Base-by-base conservation (phyloP, 1,284 basidiomycete species). In the Malassezia furfur region DNA sequence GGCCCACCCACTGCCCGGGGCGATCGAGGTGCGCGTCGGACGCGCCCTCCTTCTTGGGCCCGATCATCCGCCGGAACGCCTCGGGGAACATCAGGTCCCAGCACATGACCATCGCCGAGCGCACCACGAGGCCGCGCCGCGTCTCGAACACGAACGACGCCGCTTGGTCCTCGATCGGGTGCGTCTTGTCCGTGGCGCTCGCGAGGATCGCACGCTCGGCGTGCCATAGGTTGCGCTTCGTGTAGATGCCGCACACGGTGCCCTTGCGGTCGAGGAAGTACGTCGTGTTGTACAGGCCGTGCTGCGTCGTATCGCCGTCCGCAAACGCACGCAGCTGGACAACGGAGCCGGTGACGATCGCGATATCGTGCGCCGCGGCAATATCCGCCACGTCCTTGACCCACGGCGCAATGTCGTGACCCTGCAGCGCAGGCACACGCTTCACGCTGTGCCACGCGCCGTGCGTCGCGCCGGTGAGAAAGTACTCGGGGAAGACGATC, bases 141-240 rank as follows among this genome's bases (percentile, higher is more conserved):
- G 71, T 72, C 28, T 63, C 50, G 41, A 74, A 60, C n/a, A 57
- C 47, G 41, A 74, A 74, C 1, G 61, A 57, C 7, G 60, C 50
- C 12, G 54, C 50, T 5, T 61, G 45, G 36, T 67, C 61, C 12
- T 62, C 61, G 8, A 52, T 43, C 2, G 67, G 60, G 40, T 72
- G 70, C 30, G 64, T 64, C 15, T 57, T 54, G 3, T 54, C 46
- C 30, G 61, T 63, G 2, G 66, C 64, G 2, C 53, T 43, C 5
- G 65, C 37, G 2, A 72, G 59, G 3, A 68, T 62, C 21, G 54
- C 46, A 4, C 69, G 61, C 55, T 74, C 71, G 6, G 71, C 63
- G 49, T 74, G 71, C 71, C 71, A 74, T 14, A 74, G 56, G 37
- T 69, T 66, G 30, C 66, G 65, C 45, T 74, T 74, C 3, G 71